phyloP scores from a whole-genome alignment of 2,329 filamentous ascomycete species.

The Aspergillus pseudoviridinutans region DNA sequence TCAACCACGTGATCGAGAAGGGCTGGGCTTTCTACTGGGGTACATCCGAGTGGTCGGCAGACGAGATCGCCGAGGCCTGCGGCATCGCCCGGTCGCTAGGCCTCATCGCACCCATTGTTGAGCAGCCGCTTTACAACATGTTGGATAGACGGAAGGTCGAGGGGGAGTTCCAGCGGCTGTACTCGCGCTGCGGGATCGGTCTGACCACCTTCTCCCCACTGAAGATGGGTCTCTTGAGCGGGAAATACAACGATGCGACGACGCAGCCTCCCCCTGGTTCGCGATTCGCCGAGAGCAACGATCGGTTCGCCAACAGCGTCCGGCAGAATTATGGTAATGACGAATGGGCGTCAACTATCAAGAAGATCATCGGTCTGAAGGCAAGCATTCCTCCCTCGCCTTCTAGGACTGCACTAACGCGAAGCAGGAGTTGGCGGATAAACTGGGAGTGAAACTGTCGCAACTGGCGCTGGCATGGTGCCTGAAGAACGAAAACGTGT shows the following conservation, averaged over 20 bases:
- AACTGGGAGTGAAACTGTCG: slow-evolving; percentile 48
- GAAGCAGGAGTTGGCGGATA: slow-evolving; percentile 30
- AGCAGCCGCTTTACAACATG: slow-evolving; percentile 67
- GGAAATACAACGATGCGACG: slow-evolving; percentile 66
- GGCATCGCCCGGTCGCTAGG: slow-evolving; percentile 57
- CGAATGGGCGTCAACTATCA: slow-evolving; percentile 42
- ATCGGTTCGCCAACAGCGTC: slow-evolving; percentile 52
- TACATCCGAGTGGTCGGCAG: slow-evolving; percentile 65
- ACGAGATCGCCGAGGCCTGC: slow-evolving; percentile 63
- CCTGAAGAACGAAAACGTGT: slow-evolving; percentile 56
- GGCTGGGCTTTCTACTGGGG: slow-evolving; percentile 71
- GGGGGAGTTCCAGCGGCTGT: slow-evolving; percentile 57
- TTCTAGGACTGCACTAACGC: background rate
- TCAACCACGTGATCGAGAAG: slow-evolving; percentile 66
- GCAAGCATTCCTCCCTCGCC: slow-evolving; percentile 5
- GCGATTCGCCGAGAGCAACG: slow-evolving; percentile 54
- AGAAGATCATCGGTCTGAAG: slow-evolving; percentile 53
- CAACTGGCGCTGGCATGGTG: slow-evolving; percentile 59
- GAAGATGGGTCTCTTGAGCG: slow-evolving; percentile 59
- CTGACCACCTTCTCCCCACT: slow-evolving; percentile 63
- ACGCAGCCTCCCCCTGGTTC: slow-evolving; percentile 48
- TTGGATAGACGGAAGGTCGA: slow-evolving; percentile 60
- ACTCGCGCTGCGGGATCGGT: slow-evolving; percentile 57
- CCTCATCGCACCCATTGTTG: slow-evolving; percentile 49
- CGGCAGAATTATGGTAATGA: slow-evolving; percentile 44